phyloP scores from a whole-genome alignment of 1,139 yeast genomes.

The Candida anutae region DNA sequence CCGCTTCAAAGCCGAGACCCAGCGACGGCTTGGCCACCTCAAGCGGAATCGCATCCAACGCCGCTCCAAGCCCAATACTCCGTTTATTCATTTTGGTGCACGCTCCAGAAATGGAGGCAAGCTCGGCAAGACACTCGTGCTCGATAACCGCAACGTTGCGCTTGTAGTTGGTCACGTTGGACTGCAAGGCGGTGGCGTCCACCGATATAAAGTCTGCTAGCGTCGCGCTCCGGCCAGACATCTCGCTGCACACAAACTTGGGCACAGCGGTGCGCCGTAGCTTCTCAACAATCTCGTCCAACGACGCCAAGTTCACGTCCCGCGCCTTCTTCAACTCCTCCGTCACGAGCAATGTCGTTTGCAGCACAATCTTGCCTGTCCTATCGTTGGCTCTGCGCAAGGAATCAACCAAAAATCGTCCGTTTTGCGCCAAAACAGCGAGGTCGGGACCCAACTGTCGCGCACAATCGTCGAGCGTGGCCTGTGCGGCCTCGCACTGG shows the following conservation, averaged over 20 bases:
- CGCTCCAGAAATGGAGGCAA: constrained; percentile 8
- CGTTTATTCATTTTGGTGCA: constrained; percentile 13
- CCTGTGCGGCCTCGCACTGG: constrained; percentile 27
- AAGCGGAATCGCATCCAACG: constrained; percentile 17
- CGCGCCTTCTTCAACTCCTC: too few relatives aligned
- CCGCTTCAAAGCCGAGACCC: constrained; percentile 2
- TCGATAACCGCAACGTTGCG: constrained; percentile 9
- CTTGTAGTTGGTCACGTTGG: constrained; percentile 22
- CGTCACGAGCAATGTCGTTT: too few relatives aligned
- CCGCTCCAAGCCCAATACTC: too few relatives aligned
- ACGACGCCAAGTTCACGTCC: too few relatives aligned
- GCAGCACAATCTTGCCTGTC: too few relatives aligned
- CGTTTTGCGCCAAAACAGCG: not conserved
- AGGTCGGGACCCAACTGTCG: constrained; percentile 3
- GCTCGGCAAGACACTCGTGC: not conserved
- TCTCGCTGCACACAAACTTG: constrained; percentile 8
- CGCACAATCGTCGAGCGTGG: constrained; percentile 17
- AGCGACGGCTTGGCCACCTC: constrained; percentile 2
- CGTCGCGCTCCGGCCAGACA: constrained; percentile 3
- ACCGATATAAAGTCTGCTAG: constrained; percentile 28
- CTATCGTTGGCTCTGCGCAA: too few relatives aligned
- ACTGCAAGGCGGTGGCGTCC: constrained; percentile 23
- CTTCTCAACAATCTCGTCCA: constrained; percentile 19
- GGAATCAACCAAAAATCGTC: not conserved
- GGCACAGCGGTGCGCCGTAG: constrained; percentile 24